Base-by-base conservation (phyloP, 2,329 filamentous ascomycete genomes). In the Hypoxylon sp. region DNA sequence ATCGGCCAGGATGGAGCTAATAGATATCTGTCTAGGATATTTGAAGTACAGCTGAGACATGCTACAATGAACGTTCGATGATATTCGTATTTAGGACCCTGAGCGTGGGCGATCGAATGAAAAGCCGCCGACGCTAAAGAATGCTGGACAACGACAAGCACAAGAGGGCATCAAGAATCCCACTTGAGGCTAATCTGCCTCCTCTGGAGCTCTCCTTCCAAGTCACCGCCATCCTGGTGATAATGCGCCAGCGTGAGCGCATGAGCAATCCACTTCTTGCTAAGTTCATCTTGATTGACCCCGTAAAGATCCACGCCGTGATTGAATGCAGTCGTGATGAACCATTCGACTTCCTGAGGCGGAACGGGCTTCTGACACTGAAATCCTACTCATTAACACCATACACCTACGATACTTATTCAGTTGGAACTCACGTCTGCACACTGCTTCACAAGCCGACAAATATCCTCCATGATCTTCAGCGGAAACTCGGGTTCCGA, bases 301-400 rank as follows among this genome's bases (percentile, higher is more conserved):
- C 84, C 82, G 70, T 87, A 88, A n/a, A 86, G 82, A 71, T 93
- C 91, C 4, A 93, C 81, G 0, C 86, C 89, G 64, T 89, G 88
- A 70, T 94, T 94, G 76, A 91, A 93, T 0, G 86, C 80, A 4
- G 84, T 87, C 0, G 87, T 86, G 0, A 88, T 87, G n/a, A 96
- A 84, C 90, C 91, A 96, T 72, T 93, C 89, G 0, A 94, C 78
- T 73, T 96, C 92, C 2, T 85, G 83, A 0, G 79, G 71, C 0
- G 92, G 91, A 73, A 92, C 92, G 0, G 78, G 75, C 1, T 79
- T 74, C 20, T 80, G 70, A n/a, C 73, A 78, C 80, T 83, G 48
- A 53, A 40, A 64, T 36, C 60, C 50, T 38, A 16, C 38, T 60
- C 11, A 64, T 51, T 14, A 52, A 36, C 3, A 14, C 11, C 12